phyloP scores from a whole-genome alignment of 106 monocot genomes.

The Dioscorea dumetorum region DNA sequence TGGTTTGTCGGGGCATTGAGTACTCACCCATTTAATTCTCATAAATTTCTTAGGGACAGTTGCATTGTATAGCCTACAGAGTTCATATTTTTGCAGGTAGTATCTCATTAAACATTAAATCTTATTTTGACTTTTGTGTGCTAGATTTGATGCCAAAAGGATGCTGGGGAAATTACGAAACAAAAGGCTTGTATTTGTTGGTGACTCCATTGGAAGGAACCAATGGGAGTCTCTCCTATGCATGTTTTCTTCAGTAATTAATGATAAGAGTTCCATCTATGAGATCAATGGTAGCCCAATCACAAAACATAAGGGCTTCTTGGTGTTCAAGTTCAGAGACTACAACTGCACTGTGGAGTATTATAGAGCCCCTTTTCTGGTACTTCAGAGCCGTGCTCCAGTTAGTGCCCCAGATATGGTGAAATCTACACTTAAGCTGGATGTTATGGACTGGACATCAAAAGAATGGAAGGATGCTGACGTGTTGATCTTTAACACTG shows the following conservation, averaged over 20 bases:
- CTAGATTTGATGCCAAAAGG: constrained; percentile 17
- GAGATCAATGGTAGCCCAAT: constrained; percentile 32
- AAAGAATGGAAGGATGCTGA: constrained; percentile 26
- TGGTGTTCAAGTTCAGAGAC: constrained; percentile 23
- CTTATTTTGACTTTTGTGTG: background rate
- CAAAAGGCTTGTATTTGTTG: constrained; percentile 22
- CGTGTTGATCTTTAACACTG: constrained; percentile 25
- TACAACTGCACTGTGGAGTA: constrained; percentile 31
- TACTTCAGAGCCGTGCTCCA: constrained; percentile 6
- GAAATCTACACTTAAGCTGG: constrained; percentile 18
- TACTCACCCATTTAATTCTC: no score
- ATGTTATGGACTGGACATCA: constrained; percentile 17
- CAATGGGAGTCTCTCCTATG: constrained; percentile 40
- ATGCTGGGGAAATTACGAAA: constrained; percentile 26
- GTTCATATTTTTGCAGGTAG: no score
- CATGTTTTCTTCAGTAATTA: constrained; percentile 24
- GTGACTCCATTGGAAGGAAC: constrained; percentile 33
- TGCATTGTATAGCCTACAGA: no score
- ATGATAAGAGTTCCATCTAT: constrained; percentile 27
- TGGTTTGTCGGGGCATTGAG: no score
- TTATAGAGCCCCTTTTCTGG: constrained; percentile 24
- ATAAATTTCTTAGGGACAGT: no score
- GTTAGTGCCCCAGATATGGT: constrained; percentile 5
- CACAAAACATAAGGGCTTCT: constrained; percentile 22
- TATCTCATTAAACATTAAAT: background rate